These are phyloP conservation scores for Coccomyxa sp. DNA, from an alignment of 139 green algal genomes.

Conservation along the genomic window DNA sequence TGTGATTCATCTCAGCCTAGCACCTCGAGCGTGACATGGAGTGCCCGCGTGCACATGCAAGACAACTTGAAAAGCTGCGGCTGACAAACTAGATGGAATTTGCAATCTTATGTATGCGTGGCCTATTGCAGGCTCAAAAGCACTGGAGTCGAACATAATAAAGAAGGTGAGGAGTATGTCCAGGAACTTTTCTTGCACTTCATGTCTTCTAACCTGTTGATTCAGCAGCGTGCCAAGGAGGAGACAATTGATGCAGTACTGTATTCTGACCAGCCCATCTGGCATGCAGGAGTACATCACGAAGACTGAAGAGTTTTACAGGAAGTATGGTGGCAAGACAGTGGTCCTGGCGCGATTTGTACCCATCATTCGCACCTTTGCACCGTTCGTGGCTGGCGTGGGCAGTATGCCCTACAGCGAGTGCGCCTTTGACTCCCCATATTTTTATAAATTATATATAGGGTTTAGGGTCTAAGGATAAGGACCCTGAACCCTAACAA, in stretches of 20 bases:
- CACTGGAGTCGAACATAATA: conserved; percentile 48
- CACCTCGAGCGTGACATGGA: too few relatives aligned
- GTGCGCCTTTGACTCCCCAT: conserved; percentile 19
- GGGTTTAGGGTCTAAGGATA: too few relatives aligned
- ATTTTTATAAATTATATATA: background rate
- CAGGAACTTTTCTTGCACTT: background rate
- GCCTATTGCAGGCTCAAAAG: conserved; percentile 29
- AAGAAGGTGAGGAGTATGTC: conserved; percentile 30
- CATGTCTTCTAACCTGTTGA: background rate
- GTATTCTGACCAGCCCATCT: background rate
- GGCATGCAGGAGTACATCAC: conserved; percentile 47
- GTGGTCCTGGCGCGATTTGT: conserved; percentile 90
- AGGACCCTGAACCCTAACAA: too few relatives aligned
- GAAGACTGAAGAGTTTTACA: conserved; percentile 81
- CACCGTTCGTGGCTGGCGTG: conserved; percentile 89
- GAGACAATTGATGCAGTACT: background rate
- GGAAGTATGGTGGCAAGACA: conserved; percentile 81
- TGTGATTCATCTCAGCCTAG: background rate
- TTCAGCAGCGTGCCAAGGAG: background rate
- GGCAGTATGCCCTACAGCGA: conserved; percentile 68
- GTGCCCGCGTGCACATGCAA: too few relatives aligned
- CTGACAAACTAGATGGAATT: background rate
- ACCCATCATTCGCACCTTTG: conserved; percentile 90
- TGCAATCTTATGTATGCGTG: background rate
- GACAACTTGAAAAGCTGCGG: too few relatives aligned